Evolutionary conservation across 352 stramenopile species (phyloP).

Genomic region (Globisporangium iwayamae): DNA sequence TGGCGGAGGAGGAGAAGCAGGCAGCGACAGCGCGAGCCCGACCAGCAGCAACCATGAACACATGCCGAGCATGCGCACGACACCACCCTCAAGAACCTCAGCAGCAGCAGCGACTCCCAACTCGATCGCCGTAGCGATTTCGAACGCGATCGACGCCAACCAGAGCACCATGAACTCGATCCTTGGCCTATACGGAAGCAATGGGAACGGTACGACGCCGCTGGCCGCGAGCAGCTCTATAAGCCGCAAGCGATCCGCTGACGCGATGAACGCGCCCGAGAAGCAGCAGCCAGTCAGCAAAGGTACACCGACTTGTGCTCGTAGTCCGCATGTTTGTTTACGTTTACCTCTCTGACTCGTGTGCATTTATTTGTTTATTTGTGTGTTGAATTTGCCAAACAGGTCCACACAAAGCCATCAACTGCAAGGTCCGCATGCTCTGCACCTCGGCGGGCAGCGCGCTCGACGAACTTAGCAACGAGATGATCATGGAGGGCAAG

Average conservation of each 20-base stretch:
- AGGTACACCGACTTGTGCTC: constrained; percentile 18
- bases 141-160: constrained; percentile 12
- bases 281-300: constrained; percentile 14
- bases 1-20: neutral
- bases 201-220: constrained; percentile 14
- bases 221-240: neutral
- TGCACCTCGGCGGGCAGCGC: constrained; percentile 74
- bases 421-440: constrained; percentile 85
- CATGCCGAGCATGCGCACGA: neutral
- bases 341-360: neutral
- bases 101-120: neutral
- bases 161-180: constrained; percentile 16
- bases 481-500: constrained; percentile 76
- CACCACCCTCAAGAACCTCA: neutral
- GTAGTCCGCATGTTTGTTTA: neutral
- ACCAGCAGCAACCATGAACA: constrained; percentile 15
- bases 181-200: constrained; percentile 16
- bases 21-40: constrained; percentile 8
- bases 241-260: constrained; percentile 47
- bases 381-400: neutral
- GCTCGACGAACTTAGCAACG: constrained; percentile 83
- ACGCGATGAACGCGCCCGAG: constrained; percentile 25
- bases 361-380: neutral
- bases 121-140: neutral
- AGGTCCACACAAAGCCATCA: constrained; percentile 80